phyloP scores from a whole-genome alignment of 257 asterid genomes.

The Primulina eburnea region DNA sequence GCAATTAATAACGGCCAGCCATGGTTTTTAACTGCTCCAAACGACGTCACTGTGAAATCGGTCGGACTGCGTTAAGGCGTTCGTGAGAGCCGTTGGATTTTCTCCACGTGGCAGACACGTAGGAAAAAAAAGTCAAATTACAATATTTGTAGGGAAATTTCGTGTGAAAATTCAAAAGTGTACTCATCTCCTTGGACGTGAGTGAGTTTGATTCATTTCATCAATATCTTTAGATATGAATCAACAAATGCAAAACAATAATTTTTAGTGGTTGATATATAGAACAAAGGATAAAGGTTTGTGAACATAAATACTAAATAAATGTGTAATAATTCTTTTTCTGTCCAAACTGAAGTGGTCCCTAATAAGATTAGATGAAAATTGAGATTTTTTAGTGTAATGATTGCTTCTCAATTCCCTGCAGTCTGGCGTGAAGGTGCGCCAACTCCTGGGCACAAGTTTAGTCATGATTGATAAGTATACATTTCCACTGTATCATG shows the following conservation, averaged over 20 bases:
- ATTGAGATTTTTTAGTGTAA: no score
- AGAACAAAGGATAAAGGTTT: no score
- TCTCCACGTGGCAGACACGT: constrained; percentile 36
- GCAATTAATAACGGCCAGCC: constrained; percentile 18
- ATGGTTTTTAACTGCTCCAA: constrained; percentile 16
- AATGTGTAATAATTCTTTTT: no score
- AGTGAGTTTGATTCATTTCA: no score
- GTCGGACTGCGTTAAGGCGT: constrained; percentile 22
- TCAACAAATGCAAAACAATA: no score
- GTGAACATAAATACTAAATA: no score
- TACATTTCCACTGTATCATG: no score
- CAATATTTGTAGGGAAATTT: no score
- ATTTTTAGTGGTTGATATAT: no score
- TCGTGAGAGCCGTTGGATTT: constrained; percentile 26
- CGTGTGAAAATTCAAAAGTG: no score
- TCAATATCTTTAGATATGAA: no score
- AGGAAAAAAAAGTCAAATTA: background rate
- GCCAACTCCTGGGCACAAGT: background rate
- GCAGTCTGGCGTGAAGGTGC: background rate
- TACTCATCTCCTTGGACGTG: no score
- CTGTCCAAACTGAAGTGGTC: background rate
- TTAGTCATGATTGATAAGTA: background rate
- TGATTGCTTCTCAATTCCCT: background rate
- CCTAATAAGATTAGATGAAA: background rate
- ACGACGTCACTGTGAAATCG: constrained; percentile 30